Evolutionary conservation across 2,329 filamentous ascomycete genomes (phyloP).

Genomic region (Cryphonectria parasitica): DNA sequence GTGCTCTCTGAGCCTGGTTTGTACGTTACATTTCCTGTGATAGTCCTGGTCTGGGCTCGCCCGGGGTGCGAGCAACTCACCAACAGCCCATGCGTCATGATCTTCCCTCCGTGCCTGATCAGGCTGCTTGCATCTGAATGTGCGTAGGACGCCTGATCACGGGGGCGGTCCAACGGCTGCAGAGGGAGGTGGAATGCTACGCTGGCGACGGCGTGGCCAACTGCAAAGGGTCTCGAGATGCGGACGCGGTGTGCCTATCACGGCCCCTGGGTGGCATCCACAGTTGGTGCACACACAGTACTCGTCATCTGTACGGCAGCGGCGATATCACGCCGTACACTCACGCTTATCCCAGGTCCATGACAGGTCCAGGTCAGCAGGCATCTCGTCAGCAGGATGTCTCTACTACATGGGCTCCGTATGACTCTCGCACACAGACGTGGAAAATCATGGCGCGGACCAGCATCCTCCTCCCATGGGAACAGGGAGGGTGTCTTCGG

Average conservation of each 20-base stretch:
- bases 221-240: not conserved
- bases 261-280: not conserved
- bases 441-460: not conserved
- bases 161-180: not conserved
- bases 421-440: not conserved
- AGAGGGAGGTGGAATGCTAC: constrained; percentile 14
- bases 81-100: not conserved
- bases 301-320: constrained; percentile 5
- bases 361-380: not conserved
- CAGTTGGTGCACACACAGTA: not conserved
- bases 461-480: not conserved
- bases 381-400: not conserved
- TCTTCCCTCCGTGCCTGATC: not conserved
- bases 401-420: not conserved
- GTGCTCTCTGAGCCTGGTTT: not conserved
- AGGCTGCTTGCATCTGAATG: not conserved
- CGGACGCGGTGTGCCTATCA: constrained; percentile 5
- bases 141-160: not conserved
- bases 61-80: not conserved
- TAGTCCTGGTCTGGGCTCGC: not conserved
- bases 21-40: not conserved
- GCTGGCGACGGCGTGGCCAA: constrained; percentile 4
- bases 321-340: constrained; percentile 3
- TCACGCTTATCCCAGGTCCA: not conserved
- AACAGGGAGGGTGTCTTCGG: constrained; percentile 11